These are phyloP conservation scores for Aspergillus amoenus DNA, from an alignment of 2,329 filamentous ascomycete species.

Conservation along the genomic window DNA sequence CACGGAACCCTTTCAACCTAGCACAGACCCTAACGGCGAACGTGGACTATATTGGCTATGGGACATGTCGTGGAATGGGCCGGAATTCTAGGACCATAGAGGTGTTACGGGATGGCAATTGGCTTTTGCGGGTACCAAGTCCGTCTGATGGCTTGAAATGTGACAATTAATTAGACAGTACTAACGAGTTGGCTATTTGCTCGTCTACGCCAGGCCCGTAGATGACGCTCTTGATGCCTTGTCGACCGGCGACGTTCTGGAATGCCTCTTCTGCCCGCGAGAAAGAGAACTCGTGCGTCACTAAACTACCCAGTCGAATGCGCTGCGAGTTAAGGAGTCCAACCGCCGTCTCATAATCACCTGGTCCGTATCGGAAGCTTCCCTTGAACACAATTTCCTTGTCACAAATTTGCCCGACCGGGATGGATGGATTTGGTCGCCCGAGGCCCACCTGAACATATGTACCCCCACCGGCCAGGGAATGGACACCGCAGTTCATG, in stretches of 20 bases:
- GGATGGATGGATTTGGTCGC: slow-evolving; percentile 65
- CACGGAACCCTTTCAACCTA: neutral
- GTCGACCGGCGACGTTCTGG: slow-evolving; percentile 74
- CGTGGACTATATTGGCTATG: slow-evolving; percentile 32
- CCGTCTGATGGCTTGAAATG: neutral
- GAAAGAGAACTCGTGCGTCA: slow-evolving; percentile 73
- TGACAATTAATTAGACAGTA: neutral
- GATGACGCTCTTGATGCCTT: slow-evolving; percentile 50
- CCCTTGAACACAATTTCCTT: slow-evolving; percentile 84
- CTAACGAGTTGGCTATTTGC: slow-evolving; percentile 11
- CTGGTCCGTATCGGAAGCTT: slow-evolving; percentile 80
- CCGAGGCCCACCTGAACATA: slow-evolving; percentile 88
- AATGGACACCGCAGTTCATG: slow-evolving; percentile 69
- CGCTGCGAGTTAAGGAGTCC: slow-evolving; percentile 61
- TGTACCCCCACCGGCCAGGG: slow-evolving; percentile 65
- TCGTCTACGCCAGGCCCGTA: slow-evolving; percentile 29
- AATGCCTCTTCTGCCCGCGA: slow-evolving; percentile 79
- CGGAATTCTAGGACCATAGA: neutral
- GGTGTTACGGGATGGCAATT: too few relatives aligned
- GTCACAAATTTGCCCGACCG: slow-evolving; percentile 74
- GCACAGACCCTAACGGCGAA: slow-evolving; percentile 15
- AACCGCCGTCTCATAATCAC: slow-evolving; percentile 79
- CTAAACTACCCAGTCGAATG: slow-evolving; percentile 73
- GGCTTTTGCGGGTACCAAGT: too few relatives aligned
- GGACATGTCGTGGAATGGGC: slow-evolving; percentile 28